Evolutionary conservation across 345 rosid species (phyloP).

Genomic region (Populus alba): DNA sequence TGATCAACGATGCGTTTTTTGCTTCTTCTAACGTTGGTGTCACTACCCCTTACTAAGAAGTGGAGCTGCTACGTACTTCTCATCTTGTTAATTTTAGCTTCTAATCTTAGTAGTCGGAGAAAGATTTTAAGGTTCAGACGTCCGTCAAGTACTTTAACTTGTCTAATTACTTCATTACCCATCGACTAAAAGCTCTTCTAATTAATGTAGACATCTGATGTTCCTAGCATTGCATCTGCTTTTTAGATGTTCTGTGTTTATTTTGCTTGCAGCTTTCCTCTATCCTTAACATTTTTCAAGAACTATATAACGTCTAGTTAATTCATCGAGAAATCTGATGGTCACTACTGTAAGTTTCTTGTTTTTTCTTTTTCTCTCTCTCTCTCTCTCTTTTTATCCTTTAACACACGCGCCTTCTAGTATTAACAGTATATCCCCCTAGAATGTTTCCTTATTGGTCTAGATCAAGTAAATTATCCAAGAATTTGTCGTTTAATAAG

Average conservation of each 20-base stretch:
- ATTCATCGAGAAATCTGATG: background rate
- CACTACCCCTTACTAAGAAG: constrained; percentile 17
- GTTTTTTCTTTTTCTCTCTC: background rate
- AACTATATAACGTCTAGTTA: background rate
- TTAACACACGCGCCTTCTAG: no score
- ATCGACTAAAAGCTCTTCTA: background rate
- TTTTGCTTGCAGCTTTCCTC: background rate
- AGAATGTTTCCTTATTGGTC: no score
- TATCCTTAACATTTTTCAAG: background rate
- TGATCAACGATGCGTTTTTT: constrained; percentile 23
- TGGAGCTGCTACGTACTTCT: background rate
- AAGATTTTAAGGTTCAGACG: background rate
- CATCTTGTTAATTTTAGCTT: background rate
- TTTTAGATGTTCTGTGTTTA: background rate
- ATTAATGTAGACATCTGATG: constrained; percentile 6
- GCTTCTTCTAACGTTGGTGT: constrained; percentile 21
- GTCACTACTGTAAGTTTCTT: background rate
- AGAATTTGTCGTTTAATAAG: no score
- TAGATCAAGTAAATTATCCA: no score
- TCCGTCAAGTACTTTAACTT: background rate
- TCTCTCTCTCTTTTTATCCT: background rate
- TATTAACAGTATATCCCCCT: no score
- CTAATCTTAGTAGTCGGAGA: constrained; percentile 1
- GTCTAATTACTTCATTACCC: constrained; percentile 6
- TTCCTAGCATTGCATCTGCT: background rate